Base-by-base conservation (phyloP, 2,329 filamentous ascomycete species). In the Colletotrichum lupini region DNA sequence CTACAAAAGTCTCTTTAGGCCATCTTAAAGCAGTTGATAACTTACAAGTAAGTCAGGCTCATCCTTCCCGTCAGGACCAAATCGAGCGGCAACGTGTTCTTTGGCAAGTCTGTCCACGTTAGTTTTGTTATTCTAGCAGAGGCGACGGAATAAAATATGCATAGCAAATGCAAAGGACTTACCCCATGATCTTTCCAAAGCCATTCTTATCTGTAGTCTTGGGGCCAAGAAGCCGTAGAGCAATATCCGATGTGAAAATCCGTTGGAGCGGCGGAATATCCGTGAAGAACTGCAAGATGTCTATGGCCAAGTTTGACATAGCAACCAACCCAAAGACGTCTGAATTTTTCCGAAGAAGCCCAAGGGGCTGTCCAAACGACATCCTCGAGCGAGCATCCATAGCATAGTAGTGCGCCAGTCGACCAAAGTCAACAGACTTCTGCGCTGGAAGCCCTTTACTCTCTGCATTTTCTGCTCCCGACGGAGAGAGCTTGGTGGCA, bases 391-490 rank as follows among this genome's bases (percentile, higher is more conserved):
- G 68, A 5, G 68, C 68, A 11, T 72, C 68, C 56, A 72, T 62
- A 60, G 71, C 66, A 70, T 76, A 70, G 22, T 66, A 63, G 49
- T 76, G 63, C 14, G 71, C 74, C 8, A 76, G 61, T 26, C 67
- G 75, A 7, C 74, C 74, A 11, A 75, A 76, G n/a, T 76, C 64
- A 16, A 75, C 75, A 7, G 67, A 42, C 55, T 28, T 68, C 7
- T 26, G 35, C 19, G 67, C 46, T 1, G 24, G 12, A 19, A 26
- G n/a, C 28, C 30, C 55, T 30, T 24, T 22, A 2, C 24, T 55
- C 2, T 6, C 6, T 16, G n/a, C 7, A 5, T 19, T 9, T 14
- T 2, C 35, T 16, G 60, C 8, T 4, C 4, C 5, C 16, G 1
- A 14, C 22, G 60, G 4, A 14, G 2, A 12, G 7, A n/a, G 1